These are phyloP conservation scores for Pseudonectria buxi DNA, from an alignment of 2,329 filamentous ascomycete genomes.

Conservation along the genomic window DNA sequence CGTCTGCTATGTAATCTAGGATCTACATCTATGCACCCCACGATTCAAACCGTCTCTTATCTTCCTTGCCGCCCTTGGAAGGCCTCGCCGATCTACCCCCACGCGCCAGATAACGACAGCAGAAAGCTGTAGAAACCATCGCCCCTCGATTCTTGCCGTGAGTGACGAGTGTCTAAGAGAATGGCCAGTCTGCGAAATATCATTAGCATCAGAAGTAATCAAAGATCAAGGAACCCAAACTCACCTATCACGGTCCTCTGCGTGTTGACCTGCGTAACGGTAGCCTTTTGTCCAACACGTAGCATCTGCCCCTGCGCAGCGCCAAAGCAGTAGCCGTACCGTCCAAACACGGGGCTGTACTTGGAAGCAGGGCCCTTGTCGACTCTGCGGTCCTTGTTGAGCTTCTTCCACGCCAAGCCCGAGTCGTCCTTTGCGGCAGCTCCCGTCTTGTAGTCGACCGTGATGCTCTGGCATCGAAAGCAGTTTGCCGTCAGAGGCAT, in stretches of 20 bases:
- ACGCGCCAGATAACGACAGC: too few relatives aligned
- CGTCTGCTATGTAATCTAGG: too few relatives aligned
- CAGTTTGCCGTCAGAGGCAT: slow-evolving; percentile 18
- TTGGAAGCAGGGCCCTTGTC: slow-evolving; percentile 12
- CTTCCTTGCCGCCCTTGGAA: too few relatives aligned
- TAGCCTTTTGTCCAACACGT: slow-evolving; percentile 7
- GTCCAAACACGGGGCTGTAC: slow-evolving; percentile 19
- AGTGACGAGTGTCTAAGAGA: slow-evolving; percentile 9
- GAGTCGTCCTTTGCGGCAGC: slow-evolving; percentile 13
- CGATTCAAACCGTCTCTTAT: too few relatives aligned
- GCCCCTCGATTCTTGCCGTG: slow-evolving; percentile 7
- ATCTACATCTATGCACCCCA: too few relatives aligned
- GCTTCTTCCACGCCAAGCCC: slow-evolving; percentile 17
- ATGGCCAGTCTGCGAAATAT: slow-evolving; percentile 13
- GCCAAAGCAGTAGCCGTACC: slow-evolving; percentile 18
- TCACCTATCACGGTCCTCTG: slow-evolving; percentile 16
- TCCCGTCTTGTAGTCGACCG: slow-evolving; percentile 16
- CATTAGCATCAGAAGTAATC: background rate
- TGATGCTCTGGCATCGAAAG: slow-evolving; percentile 19
- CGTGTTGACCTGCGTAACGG: slow-evolving; percentile 9
- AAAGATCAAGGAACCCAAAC: background rate
- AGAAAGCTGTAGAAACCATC: background rate
- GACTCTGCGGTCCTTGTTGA: slow-evolving; percentile 18
- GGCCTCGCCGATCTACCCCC: too few relatives aligned
- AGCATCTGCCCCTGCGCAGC: slow-evolving; percentile 1